Evolutionary conservation across 257 asterid genomes (phyloP).

Genomic region (Solanum gandarillasii): DNA sequence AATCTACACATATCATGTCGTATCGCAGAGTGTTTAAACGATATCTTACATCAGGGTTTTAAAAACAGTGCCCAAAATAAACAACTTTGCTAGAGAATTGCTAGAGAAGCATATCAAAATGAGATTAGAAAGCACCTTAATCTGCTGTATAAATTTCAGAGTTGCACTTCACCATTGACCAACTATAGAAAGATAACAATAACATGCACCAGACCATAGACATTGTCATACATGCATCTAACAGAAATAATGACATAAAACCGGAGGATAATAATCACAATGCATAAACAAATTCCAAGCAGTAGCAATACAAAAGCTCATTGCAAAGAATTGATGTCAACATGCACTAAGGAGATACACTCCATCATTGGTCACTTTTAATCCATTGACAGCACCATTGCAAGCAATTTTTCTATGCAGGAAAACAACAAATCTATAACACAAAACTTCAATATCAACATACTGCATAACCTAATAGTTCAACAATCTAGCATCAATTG

Average conservation of each 20-base stretch:
- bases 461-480: no score
- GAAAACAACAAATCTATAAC: no score
- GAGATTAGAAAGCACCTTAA: not conserved
- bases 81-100: not conserved
- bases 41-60: not conserved
- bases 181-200: not conserved
- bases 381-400: slow-evolving; percentile 74
- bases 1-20: not conserved
- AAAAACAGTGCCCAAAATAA: not conserved
- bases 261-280: not conserved
- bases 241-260: not conserved
- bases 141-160: not conserved
- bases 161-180: not conserved
- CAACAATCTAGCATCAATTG: no score
- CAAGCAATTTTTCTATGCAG: no score
- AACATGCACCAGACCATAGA: not conserved
- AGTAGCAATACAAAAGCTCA: not conserved
- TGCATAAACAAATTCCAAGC: not conserved
- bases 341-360: slow-evolving; percentile 97
- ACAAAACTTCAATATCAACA: no score
- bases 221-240: not conserved
- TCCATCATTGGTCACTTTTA: slow-evolving; percentile 81
- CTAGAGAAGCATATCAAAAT: not conserved
- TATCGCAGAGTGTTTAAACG: not conserved
- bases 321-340: slow-evolving; percentile 14